phyloP scores from a whole-genome alignment of 306 rosid species.

The Senna siamea region DNA sequence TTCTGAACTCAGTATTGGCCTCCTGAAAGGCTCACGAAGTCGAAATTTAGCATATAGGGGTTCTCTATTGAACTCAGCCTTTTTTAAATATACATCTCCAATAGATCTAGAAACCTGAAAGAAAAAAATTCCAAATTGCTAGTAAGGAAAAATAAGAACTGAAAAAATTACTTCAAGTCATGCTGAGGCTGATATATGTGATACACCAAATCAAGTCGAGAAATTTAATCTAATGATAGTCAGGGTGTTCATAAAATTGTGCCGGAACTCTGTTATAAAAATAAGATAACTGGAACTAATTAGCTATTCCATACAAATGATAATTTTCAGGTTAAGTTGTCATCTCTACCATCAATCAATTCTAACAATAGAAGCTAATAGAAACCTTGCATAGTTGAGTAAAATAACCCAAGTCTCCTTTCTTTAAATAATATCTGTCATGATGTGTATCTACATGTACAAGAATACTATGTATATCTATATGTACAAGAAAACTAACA shows the following conservation, averaged over 20 bases:
- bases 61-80: conserved; percentile 72
- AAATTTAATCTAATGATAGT: not conserved
- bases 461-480: not conserved
- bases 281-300: not conserved
- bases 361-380: not conserved
- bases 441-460: not conserved
- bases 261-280: not conserved
- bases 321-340: conserved; percentile 2
- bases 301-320: not conserved
- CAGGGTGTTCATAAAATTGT: not conserved
- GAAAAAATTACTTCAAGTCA: conserved; percentile 18
- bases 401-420: not conserved
- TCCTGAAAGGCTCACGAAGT: conserved; percentile 63
- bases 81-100: conserved; percentile 71
- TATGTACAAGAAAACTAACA: too few relatives aligned
- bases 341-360: not conserved
- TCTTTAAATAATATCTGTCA: not conserved
- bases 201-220: too few relatives aligned
- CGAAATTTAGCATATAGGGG: conserved; percentile 71
- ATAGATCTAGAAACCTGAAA: conserved; percentile 75
- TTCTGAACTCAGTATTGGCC: conserved; percentile 66
- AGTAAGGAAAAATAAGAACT: conserved; percentile 19
- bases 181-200: not conserved
- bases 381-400: not conserved
- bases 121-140: conserved; percentile 26